A percentile compares a stretch with the other conserved stretches of the same genome.
Conservation (phyloP, 2,329 filamentous ascomycete genomes). For the Hymenoscyphus occultus region DNA sequence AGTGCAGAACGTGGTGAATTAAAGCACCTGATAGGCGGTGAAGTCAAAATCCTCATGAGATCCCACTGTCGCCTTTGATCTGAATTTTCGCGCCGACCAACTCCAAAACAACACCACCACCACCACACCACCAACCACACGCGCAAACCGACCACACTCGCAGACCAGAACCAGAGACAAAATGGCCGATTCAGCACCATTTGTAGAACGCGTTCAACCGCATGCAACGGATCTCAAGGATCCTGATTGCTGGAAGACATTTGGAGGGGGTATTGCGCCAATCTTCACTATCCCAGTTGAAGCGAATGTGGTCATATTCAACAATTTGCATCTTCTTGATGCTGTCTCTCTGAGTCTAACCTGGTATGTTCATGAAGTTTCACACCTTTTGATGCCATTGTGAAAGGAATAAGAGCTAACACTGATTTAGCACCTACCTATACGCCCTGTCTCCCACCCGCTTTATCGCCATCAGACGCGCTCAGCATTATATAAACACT, state of each 20-base stretch:
- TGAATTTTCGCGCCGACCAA: not conserved
- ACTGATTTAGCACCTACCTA: constrained; percentile 22
- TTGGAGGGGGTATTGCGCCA: not conserved
- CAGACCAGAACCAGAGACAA: not conserved
- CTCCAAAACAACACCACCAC: not conserved
- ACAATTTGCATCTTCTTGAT: constrained; percentile 25
- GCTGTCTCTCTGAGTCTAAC: constrained; percentile 20
- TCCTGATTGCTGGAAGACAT: constrained; percentile 9
- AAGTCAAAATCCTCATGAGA: no score
- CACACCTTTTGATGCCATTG: not conserved
- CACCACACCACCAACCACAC: no score
- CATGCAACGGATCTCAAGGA: not conserved
- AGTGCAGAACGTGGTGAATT: no score
- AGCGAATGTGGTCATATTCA: constrained; percentile 25
- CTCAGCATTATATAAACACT: not conserved
- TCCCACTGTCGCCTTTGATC: no score
- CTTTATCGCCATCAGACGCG: not conserved
- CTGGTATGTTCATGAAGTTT: not conserved
- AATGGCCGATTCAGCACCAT: no score
- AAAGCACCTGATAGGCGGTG: no score
- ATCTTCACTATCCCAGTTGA: constrained; percentile 23
- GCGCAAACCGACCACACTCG: not conserved
- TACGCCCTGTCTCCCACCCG: constrained; percentile 17
- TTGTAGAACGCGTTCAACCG: not conserved
- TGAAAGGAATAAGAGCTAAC: not conserved